These are phyloP conservation scores for Cornus controversa DNA, from an alignment of 148 eudicot genomes.

Conservation along the genomic window DNA sequence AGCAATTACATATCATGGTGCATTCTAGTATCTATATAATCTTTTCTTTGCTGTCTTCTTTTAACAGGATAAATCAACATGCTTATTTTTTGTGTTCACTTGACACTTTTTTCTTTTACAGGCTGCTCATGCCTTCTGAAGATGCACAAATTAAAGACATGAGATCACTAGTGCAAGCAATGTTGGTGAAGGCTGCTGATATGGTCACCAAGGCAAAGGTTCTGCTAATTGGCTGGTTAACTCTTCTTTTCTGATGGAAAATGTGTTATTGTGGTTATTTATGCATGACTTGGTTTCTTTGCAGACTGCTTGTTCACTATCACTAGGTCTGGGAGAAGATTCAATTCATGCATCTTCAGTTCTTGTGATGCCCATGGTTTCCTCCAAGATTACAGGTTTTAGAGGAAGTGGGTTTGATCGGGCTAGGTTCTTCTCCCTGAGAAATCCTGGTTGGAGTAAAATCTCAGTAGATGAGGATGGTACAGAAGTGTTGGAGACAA, in stretches of 20 bases:
- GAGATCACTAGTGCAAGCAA: conserved; percentile 40
- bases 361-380: conserved; percentile 90
- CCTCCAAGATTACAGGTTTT: conserved; percentile 92
- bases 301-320: conserved; percentile 70
- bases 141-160: conserved; percentile 66
- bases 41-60: neutral
- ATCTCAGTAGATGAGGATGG: conserved; percentile 58
- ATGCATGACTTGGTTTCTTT: conserved; percentile 8
- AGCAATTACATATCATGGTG: neutral
- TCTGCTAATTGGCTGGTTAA: conserved; percentile 11
- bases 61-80: no score
- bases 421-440: conserved; percentile 53
- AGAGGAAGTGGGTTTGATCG: conserved; percentile 59
- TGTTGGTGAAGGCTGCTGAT: conserved; percentile 51
- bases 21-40: neutral
- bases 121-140: conserved; percentile 54
- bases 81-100: no score
- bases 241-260: conserved; percentile 3
- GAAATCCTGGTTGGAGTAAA: conserved; percentile 65
- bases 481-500: conserved; percentile 48
- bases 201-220: conserved; percentile 79
- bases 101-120: conserved; percentile 20
- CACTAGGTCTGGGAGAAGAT: conserved; percentile 81
- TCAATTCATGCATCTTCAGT: conserved; percentile 87
- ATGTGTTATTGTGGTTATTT: neutral